Evolutionary conservation across 257 asterid species (phyloP).

Genomic region (Lantana camara): DNA sequence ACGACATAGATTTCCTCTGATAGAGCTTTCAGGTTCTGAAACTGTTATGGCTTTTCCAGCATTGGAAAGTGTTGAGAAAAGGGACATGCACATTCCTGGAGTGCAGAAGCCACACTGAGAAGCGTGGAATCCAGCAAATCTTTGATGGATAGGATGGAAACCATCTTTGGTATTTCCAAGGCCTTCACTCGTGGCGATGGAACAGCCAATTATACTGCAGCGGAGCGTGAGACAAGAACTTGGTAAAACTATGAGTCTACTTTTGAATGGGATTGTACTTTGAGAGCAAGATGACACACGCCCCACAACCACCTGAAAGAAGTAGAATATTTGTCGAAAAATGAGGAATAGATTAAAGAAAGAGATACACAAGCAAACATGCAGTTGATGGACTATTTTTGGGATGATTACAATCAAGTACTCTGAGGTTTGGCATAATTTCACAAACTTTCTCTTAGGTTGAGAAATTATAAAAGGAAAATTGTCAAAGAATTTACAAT

Average conservation of each 20-base stretch:
- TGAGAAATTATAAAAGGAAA: no score
- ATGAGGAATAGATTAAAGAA: not conserved
- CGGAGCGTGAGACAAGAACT: slow-evolving; percentile 76
- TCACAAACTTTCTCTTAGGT: no score
- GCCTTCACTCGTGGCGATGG: slow-evolving; percentile 69
- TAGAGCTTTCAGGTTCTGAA: slow-evolving; percentile 65
- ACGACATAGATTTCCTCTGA: slow-evolving; percentile 67
- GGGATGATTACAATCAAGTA: no score
- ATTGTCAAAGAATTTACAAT: no score
- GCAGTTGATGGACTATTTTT: no score
- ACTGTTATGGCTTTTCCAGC: slow-evolving; percentile 60
- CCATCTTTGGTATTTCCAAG: slow-evolving; percentile 71
- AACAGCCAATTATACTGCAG: slow-evolving; percentile 61
- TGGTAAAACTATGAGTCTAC: slow-evolving; percentile 41
- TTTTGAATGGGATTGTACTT: slow-evolving; percentile 42
- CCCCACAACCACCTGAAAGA: slow-evolving; percentile 75
- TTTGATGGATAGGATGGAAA: slow-evolving; percentile 71
- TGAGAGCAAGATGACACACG: slow-evolving; percentile 67
- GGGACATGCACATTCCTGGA: slow-evolving; percentile 78
- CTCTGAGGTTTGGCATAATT: no score
- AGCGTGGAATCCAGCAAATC: slow-evolving; percentile 77
- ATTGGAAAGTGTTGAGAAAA: slow-evolving; percentile 59
- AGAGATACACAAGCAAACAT: not conserved
- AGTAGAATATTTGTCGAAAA: not conserved
- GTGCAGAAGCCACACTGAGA: slow-evolving; percentile 82